A percentile compares a stretch with the other conserved stretches of the same genome.
Conservation (phyloP, 352 stramenopile species). For the Pythium chondricola region DNA sequence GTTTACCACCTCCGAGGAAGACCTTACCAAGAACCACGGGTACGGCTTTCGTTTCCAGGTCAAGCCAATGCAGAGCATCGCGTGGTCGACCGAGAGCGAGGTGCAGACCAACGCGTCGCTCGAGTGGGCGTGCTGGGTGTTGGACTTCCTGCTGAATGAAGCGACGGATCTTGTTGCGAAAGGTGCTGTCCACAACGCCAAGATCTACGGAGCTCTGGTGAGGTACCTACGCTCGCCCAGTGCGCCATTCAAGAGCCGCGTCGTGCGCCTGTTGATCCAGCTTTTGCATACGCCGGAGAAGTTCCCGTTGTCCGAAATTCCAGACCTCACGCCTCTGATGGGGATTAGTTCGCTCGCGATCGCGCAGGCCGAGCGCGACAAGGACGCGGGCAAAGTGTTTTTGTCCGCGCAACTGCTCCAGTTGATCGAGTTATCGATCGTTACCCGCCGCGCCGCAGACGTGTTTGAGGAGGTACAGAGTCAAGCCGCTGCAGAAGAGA, state of each 20-base stretch:
- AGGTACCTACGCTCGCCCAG: constrained; percentile 73
- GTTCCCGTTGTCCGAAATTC: constrained; percentile 49
- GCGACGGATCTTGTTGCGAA: constrained; percentile 51
- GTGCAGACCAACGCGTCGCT: constrained; percentile 70
- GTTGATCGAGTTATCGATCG: constrained; percentile 70
- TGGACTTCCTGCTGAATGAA: constrained; percentile 77
- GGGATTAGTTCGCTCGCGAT: constrained; percentile 57
- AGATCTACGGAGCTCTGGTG: constrained; percentile 77
- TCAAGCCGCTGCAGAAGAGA: neutral
- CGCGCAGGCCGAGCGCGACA: constrained; percentile 45
- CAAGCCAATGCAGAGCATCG: constrained; percentile 68
- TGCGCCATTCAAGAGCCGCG: constrained; percentile 72
- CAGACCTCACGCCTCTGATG: constrained; percentile 56
- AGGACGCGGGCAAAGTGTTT: constrained; percentile 57
- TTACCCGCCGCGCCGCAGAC: constrained; percentile 23
- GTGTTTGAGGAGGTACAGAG: constrained; percentile 7
- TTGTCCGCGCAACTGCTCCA: constrained; percentile 71
- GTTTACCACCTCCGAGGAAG: constrained; percentile 64
- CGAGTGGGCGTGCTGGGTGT: constrained; percentile 82
- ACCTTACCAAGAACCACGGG: constrained; percentile 43
- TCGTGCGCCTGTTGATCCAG: constrained; percentile 72
- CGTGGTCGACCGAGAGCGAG: constrained; percentile 73
- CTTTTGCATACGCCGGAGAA: constrained; percentile 54
- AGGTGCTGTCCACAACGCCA: constrained; percentile 73
- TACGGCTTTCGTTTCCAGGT: constrained; percentile 85